Base-by-base conservation (phyloP, 176 grass and related monocot species). In the Eragrostis nindensis region DNA sequence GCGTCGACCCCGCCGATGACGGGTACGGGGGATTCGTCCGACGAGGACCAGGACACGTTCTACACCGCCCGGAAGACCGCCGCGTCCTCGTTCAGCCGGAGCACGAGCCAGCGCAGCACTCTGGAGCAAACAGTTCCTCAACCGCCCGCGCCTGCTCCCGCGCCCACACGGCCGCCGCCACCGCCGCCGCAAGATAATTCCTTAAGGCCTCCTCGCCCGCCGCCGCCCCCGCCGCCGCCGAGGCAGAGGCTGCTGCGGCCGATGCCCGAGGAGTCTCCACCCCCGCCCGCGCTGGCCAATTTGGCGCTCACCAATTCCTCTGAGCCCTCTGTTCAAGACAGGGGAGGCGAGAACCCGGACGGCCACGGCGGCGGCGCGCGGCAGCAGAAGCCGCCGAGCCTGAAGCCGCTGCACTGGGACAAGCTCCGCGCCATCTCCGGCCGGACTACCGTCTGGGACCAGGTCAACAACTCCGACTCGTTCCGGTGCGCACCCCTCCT, bases 381-480 rank as follows among this genome's bases (percentile, higher is more conserved):
- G 47, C 65, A 83, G 48, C 87, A 78, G 38, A 71, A 69, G 74
- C 84, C 84, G 21, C 83, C 75, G 17, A 80, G 66, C 64, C 65
- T 91, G 80, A 91, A 91, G 47, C 89, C 89, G 45, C 70, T 90
- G 45, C 89, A 90, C 84, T 90, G 89, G 89, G 89, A 90, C 84
- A 90, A 90, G 80, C 84, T 90, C 75, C 84, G 84, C 12, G 70
- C 76, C 43, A 83, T 83, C 75, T 90, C 89, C 75, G 84, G 76
- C 71, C 80, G 80, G 78, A 80, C 62, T 80, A 91, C 85, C 54
- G 84, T 87, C 16, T 91, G 89, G 89, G 89, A 91, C 48, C 80
- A 87, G 84, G 74, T 91, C 83, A 86, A 90, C 70, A 87, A 80
- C 22, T 91, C 89, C 63, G 76, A 87, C 70, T 76, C 89, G 40